phyloP scores from a whole-genome alignment of 1,139 yeast genomes.

The Magnusiomyces clavatus region DNA sequence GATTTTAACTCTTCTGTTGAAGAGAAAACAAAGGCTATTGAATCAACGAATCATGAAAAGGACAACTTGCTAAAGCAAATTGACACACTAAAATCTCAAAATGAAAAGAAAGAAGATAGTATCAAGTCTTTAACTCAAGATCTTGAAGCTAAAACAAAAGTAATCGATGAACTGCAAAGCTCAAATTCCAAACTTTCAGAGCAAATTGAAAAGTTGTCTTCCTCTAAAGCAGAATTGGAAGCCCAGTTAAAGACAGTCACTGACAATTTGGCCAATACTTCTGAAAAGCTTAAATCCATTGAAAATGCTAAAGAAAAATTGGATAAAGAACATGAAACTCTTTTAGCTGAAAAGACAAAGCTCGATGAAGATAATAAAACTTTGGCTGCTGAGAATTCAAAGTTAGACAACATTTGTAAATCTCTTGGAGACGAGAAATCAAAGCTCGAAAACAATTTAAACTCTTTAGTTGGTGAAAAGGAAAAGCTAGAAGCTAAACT shows the following conservation, averaged over 20 bases:
- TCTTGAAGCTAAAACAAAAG: conserved; percentile 11
- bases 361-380: conserved; percentile 13
- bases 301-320: conserved; percentile 9
- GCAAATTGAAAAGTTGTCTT: too few species aligned
- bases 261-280: too few species aligned
- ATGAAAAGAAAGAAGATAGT: conserved; percentile 11
- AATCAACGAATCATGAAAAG: background rate
- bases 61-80: conserved; percentile 10
- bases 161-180: too few species aligned
- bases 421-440: conserved; percentile 12
- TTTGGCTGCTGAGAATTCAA: conserved; percentile 6
- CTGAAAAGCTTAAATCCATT: conserved; percentile 3
- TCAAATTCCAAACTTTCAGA: too few species aligned
- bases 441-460: conserved; percentile 6
- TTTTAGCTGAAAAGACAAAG: conserved; percentile 15
- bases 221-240: too few species aligned
- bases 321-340: conserved; percentile 11
- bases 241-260: too few species aligned
- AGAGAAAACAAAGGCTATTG: too few species aligned
- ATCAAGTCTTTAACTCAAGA: conserved; percentile 5
- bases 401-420: conserved; percentile 8
- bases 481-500: conserved; percentile 11
- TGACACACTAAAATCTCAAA: conserved; percentile 11
- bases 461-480: conserved; percentile 3
- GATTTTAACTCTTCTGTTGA: background rate